A percentile compares a stretch with the other conserved stretches of the same genome.
These are phyloP conservation scores for Alternaria burnsii DNA, from an alignment of 2,329 filamentous ascomycete genomes.

Conservation along the genomic window DNA sequence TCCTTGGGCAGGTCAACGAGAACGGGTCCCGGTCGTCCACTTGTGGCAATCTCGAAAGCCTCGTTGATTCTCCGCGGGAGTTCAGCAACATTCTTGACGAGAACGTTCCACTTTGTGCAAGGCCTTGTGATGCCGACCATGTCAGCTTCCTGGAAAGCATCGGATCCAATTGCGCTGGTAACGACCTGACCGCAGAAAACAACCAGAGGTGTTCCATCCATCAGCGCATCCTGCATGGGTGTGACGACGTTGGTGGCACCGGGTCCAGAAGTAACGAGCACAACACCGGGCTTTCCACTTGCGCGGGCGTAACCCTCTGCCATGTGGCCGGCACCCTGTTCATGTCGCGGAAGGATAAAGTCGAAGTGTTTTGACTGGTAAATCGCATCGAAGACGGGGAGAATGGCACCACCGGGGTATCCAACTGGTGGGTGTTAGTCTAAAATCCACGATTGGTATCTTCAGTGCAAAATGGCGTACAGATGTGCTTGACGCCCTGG, in stretches of 20 bases:
- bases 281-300: slow-evolving; percentile 91
- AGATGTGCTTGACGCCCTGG: slow-evolving; percentile 90
- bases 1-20: slow-evolving; percentile 97
- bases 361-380: slow-evolving; percentile 98
- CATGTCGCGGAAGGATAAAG: slow-evolving; percentile 93
- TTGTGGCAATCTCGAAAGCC: slow-evolving; percentile 97
- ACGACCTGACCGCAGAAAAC: slow-evolving; percentile 95
- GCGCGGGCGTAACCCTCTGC: slow-evolving; percentile 95
- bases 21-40: slow-evolving; percentile 90
- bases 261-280: slow-evolving; percentile 94
- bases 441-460: neutral
- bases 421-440: slow-evolving; percentile 54
- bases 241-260: slow-evolving; percentile 97
- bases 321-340: slow-evolving; percentile 99
- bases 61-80: slow-evolving; percentile 94
- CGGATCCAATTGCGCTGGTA: slow-evolving; percentile 88
- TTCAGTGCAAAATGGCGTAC: slow-evolving; percentile 64
- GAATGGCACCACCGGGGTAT: slow-evolving; percentile 94
- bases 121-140: slow-evolving; percentile 91
- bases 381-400: slow-evolving; percentile 98
- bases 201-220: slow-evolving; percentile 94
- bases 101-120: slow-evolving; percentile 99
- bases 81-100: slow-evolving; percentile 96
- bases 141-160: slow-evolving; percentile 97
- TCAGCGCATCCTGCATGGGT: slow-evolving; percentile 93